Conservation (phyloP, 768 basidiomycete genomes). For the Pleurotus citrinopileatus region DNA sequence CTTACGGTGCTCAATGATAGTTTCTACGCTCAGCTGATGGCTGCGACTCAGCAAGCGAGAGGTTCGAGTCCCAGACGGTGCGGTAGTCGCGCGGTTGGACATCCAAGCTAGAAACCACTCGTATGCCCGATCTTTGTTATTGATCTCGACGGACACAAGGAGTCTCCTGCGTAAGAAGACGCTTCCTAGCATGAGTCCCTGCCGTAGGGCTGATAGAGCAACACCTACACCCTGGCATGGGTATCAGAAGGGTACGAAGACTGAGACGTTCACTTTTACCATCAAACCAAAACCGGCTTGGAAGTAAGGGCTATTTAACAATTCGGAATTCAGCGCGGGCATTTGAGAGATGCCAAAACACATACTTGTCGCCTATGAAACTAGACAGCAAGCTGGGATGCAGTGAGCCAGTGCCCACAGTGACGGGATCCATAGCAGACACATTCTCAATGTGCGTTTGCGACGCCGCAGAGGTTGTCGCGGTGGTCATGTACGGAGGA, state of each 20-base stretch:
- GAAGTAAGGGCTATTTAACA: conserved; percentile 78
- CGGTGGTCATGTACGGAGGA: background rate
- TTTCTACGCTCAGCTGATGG: conserved; percentile 95
- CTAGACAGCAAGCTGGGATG: conserved; percentile 28
- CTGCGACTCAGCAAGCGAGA: conserved; percentile 55
- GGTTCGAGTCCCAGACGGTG: conserved; percentile 15
- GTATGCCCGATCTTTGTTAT: conserved; percentile 92
- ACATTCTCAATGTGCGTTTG: background rate
- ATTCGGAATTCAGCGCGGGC: background rate
- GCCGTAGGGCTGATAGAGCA: conserved; percentile 71
- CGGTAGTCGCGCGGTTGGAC: conserved; percentile 58
- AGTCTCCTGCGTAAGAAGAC: conserved; percentile 82
- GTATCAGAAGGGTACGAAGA: conserved; percentile 11
- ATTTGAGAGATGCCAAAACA: conserved; percentile 18
- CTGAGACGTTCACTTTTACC: conserved; percentile 42
- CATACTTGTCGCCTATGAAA: conserved; percentile 68
- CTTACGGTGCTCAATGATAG: conserved; percentile 80
- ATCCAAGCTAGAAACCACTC: conserved; percentile 98
- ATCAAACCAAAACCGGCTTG: conserved; percentile 98
- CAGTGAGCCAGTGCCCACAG: background rate
- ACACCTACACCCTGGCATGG: conserved; percentile 81
- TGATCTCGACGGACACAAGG: conserved; percentile 94
- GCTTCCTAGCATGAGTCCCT: conserved; percentile 64
- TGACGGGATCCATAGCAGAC: background rate
- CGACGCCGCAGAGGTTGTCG: background rate